These are phyloP conservation scores for Nakazawaea holstii DNA, from an alignment of 805 yeast species.

Conservation along the genomic window DNA sequence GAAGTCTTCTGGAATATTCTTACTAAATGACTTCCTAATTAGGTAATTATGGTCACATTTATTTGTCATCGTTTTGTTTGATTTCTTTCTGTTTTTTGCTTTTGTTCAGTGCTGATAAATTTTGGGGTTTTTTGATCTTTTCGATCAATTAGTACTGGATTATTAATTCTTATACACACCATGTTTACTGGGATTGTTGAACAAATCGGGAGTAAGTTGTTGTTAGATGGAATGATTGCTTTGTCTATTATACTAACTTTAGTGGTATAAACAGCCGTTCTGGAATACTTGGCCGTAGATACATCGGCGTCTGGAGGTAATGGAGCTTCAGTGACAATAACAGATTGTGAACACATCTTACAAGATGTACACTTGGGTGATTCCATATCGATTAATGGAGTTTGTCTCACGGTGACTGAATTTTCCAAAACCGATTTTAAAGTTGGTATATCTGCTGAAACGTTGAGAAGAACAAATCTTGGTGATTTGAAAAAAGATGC, in stretches of 20 bases:
- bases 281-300: constrained; percentile 42
- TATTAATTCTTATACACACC: background rate
- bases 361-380: constrained; percentile 90
- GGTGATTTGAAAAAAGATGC: constrained; percentile 53
- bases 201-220: constrained; percentile 52
- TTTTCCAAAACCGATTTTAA: constrained; percentile 60
- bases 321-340: constrained; percentile 68
- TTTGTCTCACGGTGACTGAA: constrained; percentile 88
- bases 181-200: constrained; percentile 98
- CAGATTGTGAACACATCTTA: constrained; percentile 56
- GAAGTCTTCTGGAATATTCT: constrained; percentile 2
- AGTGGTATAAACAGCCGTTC: constrained; percentile 30
- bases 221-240: too few species aligned
- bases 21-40: background rate
- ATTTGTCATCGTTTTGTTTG: background rate
- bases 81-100: background rate
- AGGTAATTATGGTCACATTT: background rate
- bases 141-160: background rate
- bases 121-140: too few species aligned
- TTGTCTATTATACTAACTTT: background rate
- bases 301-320: constrained; percentile 53
- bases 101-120: background rate
- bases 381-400: constrained; percentile 85
- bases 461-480: constrained; percentile 74
- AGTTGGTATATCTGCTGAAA: constrained; percentile 92